Percentiles rank a stretch among this genome's conserved stretches.
Evolutionary conservation across 495 filamentous ascomycete genomes (phyloP).

Genomic region (Trichocladium uniseriatum): DNA sequence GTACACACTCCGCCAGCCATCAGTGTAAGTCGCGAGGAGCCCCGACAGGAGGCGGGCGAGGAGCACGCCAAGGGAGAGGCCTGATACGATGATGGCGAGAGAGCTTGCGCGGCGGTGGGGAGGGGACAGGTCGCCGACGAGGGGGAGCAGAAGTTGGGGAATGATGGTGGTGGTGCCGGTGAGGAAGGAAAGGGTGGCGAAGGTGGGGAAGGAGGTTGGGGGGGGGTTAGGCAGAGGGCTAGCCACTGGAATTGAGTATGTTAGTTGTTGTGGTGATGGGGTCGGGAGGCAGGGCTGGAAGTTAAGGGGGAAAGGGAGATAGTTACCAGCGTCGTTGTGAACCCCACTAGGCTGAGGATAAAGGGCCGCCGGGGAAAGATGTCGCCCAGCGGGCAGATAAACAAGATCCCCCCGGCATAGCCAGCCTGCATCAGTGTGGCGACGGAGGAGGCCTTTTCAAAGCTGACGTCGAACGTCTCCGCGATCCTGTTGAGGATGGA

Average conservation of each 20-base stretch:
- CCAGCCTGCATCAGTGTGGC: slow-evolving; percentile 76
- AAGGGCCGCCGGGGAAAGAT: slow-evolving; percentile 61
- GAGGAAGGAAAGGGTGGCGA: slow-evolving; percentile 61
- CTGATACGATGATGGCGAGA: slow-evolving; percentile 65
- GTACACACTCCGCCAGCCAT: slow-evolving; percentile 65
- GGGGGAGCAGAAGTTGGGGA: slow-evolving; percentile 75
- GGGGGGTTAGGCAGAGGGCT: slow-evolving; percentile 58
- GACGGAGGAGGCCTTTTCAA: slow-evolving; percentile 49
- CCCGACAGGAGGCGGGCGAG: slow-evolving; percentile 70
- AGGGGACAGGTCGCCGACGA: slow-evolving; percentile 75
- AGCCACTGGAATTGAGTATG: slow-evolving; percentile 40
- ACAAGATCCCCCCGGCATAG: slow-evolving; percentile 64
- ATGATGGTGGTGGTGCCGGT: slow-evolving; percentile 71
- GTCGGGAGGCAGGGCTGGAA: too few relatives aligned
- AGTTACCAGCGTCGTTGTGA: slow-evolving; percentile 56
- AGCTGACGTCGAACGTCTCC: slow-evolving; percentile 48
- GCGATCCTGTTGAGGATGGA: slow-evolving; percentile 59
- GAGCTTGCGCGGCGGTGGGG: slow-evolving; percentile 56
- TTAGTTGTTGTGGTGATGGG: slow-evolving; percentile 11
- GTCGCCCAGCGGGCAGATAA: slow-evolving; percentile 73
- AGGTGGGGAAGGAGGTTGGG: slow-evolving; percentile 54
- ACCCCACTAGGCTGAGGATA: slow-evolving; percentile 53
- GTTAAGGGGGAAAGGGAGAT: neutral
- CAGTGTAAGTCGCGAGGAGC: slow-evolving; percentile 57
- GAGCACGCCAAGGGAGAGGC: slow-evolving; percentile 67